Evolutionary conservation across 306 rosid species (phyloP), one percentile per base, ranked within the genome.

Genomic region (Casuarina glauca): DNA sequence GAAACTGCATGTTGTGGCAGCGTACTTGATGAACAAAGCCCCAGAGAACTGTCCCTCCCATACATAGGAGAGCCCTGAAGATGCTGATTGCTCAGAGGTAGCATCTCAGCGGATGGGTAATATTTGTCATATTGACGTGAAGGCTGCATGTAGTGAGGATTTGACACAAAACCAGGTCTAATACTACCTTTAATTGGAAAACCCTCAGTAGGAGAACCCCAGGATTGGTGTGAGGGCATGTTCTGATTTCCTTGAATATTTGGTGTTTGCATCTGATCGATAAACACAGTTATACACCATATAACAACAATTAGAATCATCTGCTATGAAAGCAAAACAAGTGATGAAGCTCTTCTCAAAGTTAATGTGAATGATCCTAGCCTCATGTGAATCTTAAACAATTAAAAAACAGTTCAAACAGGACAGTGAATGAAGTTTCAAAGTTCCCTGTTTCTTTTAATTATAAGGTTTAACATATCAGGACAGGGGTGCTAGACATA

Each of bases 151-250:
- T 81, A 83, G 69, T 86, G 90, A 78, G 83, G 82, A 79, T 83
- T 88, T 35, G 91, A 83, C n/a, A 87, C 79, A 83, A 83, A 88
- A 52, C 75, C 83, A 74, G 87, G 87, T 74, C 86, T 84, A 46
- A 86, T 79, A 50, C 41, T 62, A 38, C 52, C 86, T 69, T 76
- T 57, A 17, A 82, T 76, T 26, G 83, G 79, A 83, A 88, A 88
- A 61, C 89, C 86, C 80, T 82, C 89, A 62, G 90, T 83, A 64
- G 87, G 83, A 75, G 87, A 87, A 61, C 89, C 91, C 91, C 91
- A 87, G 61, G 84, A 81, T 53, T 80, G 89, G 62, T 81, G 87
- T 73, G 87, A 87, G 42, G 89, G 86, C 60, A 82, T 55, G 79
- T 82, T 87, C 66, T 82, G 89, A 81, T 80, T 85, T 69, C 32